Base-by-base conservation (phyloP, 495 filamentous ascomycete species). In the Hyphodiscus hymeniophilus region DNA sequence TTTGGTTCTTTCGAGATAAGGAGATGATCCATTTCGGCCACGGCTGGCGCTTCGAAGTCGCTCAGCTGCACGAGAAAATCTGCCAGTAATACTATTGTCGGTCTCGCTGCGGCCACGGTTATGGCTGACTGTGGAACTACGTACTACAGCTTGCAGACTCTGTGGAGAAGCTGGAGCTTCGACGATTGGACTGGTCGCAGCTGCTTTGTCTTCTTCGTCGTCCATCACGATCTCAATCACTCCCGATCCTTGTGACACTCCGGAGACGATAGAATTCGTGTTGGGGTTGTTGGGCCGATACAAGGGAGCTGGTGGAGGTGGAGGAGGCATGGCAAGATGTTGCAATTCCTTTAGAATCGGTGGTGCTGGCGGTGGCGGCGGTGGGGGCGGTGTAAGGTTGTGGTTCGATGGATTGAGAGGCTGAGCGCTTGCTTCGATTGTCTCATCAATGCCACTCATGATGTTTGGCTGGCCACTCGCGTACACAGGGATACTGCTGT, bases 341-440 rank as follows among this genome's bases (percentile, higher is more conserved):
- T 89, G 84, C n/a, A 94, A 76, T 54, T 95, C 85, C 42, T 81
- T 80, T 32, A 95, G 70, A 24, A 94, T 75, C 10, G 80, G 80
- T 10, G 84, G 81, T 55, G 55, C 43, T 26, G 65, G 65, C 7
- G 66, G 66, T 1, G 70, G 72, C 0, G 70, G 71, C 1, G 74
- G 72, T 4, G 72, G 72, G 7, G 73, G 72, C 0, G 72, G 71
- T 21, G 66, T 65, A 32, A 70, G 66, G 48, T 70, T 68, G 35
- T 72, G 65, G 30, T 66, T 22, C 58, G 68, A 12, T 61, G 47
- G 40, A 40, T 51, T 56, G 31, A 48, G 17, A 3, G 42, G 42
- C 16, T 62, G 60, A 45, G 55, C 62, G 43, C 62, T 63, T 50
- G 72, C 66, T 63, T 74, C 61, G 24, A 87, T 67, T 1, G 77